A percentile compares a stretch with the other conserved stretches of the same genome.
These are phyloP conservation scores for Pseudogymnoascus sp. DNA, from an alignment of 2,329 filamentous ascomycete species.

Conservation along the genomic window DNA sequence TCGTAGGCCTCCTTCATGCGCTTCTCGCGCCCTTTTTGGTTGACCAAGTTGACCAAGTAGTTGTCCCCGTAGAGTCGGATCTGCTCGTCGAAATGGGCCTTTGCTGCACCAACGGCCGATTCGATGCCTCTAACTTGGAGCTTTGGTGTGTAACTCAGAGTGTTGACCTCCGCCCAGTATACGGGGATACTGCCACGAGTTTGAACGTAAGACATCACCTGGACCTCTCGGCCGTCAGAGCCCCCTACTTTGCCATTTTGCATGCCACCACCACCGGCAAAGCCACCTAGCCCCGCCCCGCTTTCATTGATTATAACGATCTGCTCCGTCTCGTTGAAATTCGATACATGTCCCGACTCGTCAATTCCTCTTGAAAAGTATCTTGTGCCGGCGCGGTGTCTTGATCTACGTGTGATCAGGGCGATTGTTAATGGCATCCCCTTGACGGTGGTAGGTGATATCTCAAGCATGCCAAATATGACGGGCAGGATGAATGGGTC, in stretches of 20 bases:
- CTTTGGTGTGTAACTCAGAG: conserved; percentile 81
- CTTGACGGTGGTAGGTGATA: conserved; percentile 79
- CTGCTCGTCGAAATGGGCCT: conserved; percentile 87
- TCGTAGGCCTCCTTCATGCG: conserved; percentile 91
- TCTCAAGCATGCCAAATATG: conserved; percentile 93
- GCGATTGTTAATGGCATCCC: conserved; percentile 73
- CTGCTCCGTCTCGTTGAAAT: conserved; percentile 98
- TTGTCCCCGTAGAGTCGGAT: conserved; percentile 92
- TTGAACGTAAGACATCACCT: conserved; percentile 91
- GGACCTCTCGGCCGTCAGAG: conserved; percentile 61
- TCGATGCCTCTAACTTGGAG: conserved; percentile 82
- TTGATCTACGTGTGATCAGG: conserved; percentile 80
- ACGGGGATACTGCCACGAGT: conserved; percentile 93
- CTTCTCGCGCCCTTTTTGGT: conserved; percentile 86
- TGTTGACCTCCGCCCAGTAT: conserved; percentile 95
- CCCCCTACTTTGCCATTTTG: conserved; percentile 60
- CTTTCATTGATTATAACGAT: conserved; percentile 81
- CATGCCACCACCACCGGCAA: conserved; percentile 66
- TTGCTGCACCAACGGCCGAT: conserved; percentile 66
- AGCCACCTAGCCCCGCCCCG: conserved; percentile 65
- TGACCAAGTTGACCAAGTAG: conserved; percentile 94
- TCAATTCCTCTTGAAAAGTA: conserved; percentile 95
- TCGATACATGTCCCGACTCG: conserved; percentile 89
- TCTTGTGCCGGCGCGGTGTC: conserved; percentile 80
- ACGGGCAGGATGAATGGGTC: conserved; percentile 93